phyloP scores from a whole-genome alignment of 208 protist species.

The Acanthamoeba royreba region DNA sequence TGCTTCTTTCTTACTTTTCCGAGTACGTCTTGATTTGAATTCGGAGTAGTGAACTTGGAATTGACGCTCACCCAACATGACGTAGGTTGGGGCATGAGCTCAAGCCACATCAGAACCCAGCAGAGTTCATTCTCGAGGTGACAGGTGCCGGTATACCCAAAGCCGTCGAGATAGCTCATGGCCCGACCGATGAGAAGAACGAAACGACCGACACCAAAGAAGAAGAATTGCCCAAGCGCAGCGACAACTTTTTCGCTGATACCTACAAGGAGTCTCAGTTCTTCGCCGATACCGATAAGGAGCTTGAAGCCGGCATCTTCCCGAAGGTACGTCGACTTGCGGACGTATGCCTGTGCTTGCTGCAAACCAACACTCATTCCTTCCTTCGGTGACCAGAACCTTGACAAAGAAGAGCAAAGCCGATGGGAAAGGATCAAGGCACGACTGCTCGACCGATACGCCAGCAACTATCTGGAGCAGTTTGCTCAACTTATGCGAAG shows the following conservation, averaged over 20 bases:
- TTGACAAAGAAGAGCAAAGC: no score
- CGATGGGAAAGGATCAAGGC: neutral
- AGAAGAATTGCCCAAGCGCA: no score
- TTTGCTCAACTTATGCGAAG: neutral
- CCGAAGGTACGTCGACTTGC: no score
- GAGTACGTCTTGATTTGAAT: no score
- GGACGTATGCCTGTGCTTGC: no score
- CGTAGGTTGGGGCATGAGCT: neutral
- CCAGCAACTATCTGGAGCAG: neutral
- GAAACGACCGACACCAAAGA: neutral
- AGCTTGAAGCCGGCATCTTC: neutral
- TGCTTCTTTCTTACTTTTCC: neutral
- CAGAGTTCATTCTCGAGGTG: neutral
- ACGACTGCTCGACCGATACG: neutral
- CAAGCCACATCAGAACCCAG: neutral
- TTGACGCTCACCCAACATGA: no score
- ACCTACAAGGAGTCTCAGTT: neutral
- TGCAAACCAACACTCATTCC: no score
- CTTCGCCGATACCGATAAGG: neutral
- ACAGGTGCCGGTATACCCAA: neutral
- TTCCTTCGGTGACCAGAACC: no score
- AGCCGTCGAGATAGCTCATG: no score
- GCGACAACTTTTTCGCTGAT: neutral
- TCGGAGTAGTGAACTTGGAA: no score
- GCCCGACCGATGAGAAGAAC: neutral